Conservation (phyloP, 2,329 filamentous ascomycete genomes). For the Penicillium sclerotigenum region DNA sequence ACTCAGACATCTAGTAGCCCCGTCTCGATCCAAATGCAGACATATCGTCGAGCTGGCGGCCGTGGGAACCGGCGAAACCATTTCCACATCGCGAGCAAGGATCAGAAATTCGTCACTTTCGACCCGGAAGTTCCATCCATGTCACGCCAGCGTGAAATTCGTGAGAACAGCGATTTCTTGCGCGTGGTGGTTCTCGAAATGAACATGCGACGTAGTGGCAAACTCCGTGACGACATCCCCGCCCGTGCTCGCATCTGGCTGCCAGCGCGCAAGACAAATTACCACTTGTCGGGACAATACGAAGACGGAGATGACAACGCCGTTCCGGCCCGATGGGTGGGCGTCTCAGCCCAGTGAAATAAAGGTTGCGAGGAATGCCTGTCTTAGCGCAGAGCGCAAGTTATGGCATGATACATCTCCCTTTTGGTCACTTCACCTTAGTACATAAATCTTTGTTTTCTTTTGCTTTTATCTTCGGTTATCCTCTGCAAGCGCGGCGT, state of each 20-base stretch:
- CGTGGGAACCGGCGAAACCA: constrained; percentile 28
- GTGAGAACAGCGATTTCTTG: constrained; percentile 63
- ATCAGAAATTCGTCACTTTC: constrained; percentile 32
- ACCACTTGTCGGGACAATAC: constrained; percentile 20
- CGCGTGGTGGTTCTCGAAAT: constrained; percentile 64
- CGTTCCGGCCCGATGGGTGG: constrained; percentile 24
- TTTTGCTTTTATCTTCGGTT: not conserved
- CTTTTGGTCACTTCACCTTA: not conserved
- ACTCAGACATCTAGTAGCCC: constrained; percentile 35
- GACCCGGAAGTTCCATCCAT: constrained; percentile 41
- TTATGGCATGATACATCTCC: not conserved
- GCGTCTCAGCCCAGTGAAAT: constrained; percentile 17
- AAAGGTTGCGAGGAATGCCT: not conserved
- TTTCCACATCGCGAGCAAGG: constrained; percentile 41
- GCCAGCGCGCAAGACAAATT: constrained; percentile 50
- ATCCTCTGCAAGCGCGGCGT: constrained; percentile 20
- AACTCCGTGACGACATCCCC: constrained; percentile 55
- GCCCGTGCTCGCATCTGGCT: constrained; percentile 60
- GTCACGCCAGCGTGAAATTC: constrained; percentile 58
- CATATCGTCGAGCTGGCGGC: constrained; percentile 48
- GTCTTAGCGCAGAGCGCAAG: constrained; percentile 16
- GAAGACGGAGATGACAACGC: constrained; percentile 23
- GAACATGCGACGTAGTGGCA: constrained; percentile 64
- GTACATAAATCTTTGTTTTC: constrained; percentile 11
- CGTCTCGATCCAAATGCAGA: constrained; percentile 62